phyloP scores from a whole-genome alignment of 139 green algal genomes.

The Penium margaritaceum region DNA sequence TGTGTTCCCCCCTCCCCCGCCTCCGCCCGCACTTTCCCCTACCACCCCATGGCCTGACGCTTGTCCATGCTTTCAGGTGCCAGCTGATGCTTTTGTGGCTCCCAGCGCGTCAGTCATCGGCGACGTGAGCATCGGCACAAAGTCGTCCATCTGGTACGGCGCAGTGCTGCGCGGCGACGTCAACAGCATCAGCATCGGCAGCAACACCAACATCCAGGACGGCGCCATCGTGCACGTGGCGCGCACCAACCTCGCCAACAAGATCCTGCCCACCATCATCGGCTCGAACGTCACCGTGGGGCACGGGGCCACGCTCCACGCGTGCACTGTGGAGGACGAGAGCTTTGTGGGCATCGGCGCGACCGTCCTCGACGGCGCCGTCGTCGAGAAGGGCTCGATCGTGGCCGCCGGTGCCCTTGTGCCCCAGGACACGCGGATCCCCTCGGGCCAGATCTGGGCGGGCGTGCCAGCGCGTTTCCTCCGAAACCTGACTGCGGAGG shows the following conservation, averaged over 20 bases:
- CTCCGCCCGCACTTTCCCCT: no score
- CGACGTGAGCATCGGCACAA: slow-evolving; percentile 70
- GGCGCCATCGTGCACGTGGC: slow-evolving; percentile 66
- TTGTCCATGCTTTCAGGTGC: no score
- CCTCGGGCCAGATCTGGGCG: slow-evolving; percentile 52
- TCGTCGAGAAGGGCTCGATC: slow-evolving; percentile 67
- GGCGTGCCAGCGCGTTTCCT: slow-evolving; percentile 63
- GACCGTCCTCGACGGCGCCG: slow-evolving; percentile 68
- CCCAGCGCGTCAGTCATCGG: slow-evolving; percentile 76
- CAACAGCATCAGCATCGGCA: slow-evolving; percentile 72
- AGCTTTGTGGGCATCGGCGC: slow-evolving; percentile 88
- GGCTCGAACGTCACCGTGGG: slow-evolving; percentile 76
- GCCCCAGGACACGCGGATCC: slow-evolving; percentile 58
- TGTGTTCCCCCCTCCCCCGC: no score
- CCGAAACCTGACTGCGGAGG: slow-evolving; percentile 72
- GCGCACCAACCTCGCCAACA: slow-evolving; percentile 48
- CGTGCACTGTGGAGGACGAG: slow-evolving; percentile 80
- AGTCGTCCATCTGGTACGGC: slow-evolving; percentile 86
- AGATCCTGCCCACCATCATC: slow-evolving; percentile 58
- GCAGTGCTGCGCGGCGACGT: slow-evolving; percentile 69
- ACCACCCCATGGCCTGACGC: no score
- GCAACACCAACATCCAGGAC: slow-evolving; percentile 89
- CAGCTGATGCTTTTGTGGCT: slow-evolving; percentile 70
- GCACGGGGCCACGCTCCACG: slow-evolving; percentile 61
- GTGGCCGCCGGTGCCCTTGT: slow-evolving; percentile 84